Base-by-base conservation (phyloP, 805 yeast species). In the Blastobotrys chiropterorum region DNA sequence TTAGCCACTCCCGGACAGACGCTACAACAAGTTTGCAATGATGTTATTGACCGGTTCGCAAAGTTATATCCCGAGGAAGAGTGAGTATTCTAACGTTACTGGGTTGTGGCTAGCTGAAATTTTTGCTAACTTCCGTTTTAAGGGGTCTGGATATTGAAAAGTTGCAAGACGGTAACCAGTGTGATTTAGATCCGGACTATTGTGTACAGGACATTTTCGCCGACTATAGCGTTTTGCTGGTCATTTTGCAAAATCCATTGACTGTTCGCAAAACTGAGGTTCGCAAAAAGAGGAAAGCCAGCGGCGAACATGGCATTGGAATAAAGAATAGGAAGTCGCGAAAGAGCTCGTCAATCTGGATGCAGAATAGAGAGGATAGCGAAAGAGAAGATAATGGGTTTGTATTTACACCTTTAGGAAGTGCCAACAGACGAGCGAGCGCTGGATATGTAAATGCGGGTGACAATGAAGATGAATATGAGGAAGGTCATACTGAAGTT, bases 121-220 rank as follows among this genome's bases (percentile, higher is more conserved):
- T n/a, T 26, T 26, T 26, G 34, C 34, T 26, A 26, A 26, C 11
- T 26, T 26, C 11, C 34, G 11, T 26, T 6, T 26, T 26, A 11
- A 44, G 47, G 11, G 22, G 51, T 2, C 39, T 53, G 13, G 44
- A 49, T 5, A 78, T 87, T 41, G 68, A 75, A n/a, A 77, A 78
- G 48, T 67, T 87, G 3, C 95, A 86, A 62, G 92, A 86, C 64
- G 66, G 66, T 42, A 77, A 80, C 53, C 76, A 76, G 52, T 85
- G 90, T 58, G 95, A 87, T 62, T 68, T 87, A 52, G 96, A 87
- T 65, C 90, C 90, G 0, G 95, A 86, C 54, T 86, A 82, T 56
- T 54, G 66, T 2, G 84, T 82, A 0, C 76, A 75, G 7, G 87
- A 85, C 59, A 82, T 86, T 3, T 85, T 87, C 60, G 79, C 74